Evolutionary conservation across 192 early-diverging fungal species (phyloP), one percentile per base, ranked within the genome.

Genomic region (Ambispora gerdemannii): DNA sequence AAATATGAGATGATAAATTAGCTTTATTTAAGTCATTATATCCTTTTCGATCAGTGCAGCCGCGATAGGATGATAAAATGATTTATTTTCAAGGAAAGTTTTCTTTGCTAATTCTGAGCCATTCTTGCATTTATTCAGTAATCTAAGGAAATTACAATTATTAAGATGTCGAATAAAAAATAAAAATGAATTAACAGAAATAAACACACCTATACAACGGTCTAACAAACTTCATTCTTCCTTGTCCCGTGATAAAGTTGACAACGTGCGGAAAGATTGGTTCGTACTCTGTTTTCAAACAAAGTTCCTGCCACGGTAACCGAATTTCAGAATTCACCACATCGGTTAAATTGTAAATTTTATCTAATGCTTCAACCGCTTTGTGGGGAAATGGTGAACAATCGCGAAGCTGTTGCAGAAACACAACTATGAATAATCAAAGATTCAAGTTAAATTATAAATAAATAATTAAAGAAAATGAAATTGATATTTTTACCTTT

Each of bases 31-130:
- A n/a, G n/a, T n/a, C n/a, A n/a, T n/a, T n/a, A 95, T 79, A 74
- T 97, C 95, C 78, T 91, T 95, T 50, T 85, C 88, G n/a, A 98
- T 91, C 90, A 96, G 87, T 31, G 75, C 76, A 28, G 90, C 86
- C 30, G 91, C 91, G 73, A 99, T 99, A 10, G 97, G 97, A 62
- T 99, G 97, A 75, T 98, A 99, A 72, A 93, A 94, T 0, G 76
- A 76, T 50, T 83, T 85, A 75, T 94, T 75, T 65, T 91, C 75
- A 76, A 81, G 33, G 76, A 95, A 98, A 6, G 93, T 93, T 72
- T 86, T 73, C 68, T 80, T 81, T 17, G 97, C 95, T 38, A 97
- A 70, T 22, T 86, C 79, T 27, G 77, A 74, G 2, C 93, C 93
- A 65, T 92, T 89, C 27, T 87, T 83, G 60, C 85, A 83, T 50